phyloP scores from a whole-genome alignment of 1,284 basidiomycete genomes.

The Mycosarcoma maydis region DNA sequence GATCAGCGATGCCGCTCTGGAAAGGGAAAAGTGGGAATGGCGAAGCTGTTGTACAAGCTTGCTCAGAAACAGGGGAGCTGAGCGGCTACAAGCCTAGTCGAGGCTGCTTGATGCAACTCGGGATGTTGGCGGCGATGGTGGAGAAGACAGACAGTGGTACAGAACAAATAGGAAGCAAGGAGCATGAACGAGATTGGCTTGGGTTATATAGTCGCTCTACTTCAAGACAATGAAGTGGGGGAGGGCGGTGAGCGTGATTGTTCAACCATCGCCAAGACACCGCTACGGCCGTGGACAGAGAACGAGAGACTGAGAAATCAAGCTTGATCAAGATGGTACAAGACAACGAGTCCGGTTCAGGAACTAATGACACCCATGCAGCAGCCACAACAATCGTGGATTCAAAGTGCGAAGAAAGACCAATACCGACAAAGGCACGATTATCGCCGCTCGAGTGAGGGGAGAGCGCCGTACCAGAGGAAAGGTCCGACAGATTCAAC shows the following conservation, averaged over 20 bases:
- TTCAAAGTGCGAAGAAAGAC: background rate
- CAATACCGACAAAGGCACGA: background rate
- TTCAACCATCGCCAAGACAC: no score
- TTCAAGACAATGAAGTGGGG: background rate
- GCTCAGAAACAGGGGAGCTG: background rate
- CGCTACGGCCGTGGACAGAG: no score
- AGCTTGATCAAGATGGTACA: constrained; percentile 1
- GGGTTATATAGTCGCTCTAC: background rate
- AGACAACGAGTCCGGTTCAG: constrained; percentile 1
- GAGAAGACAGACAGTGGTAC: background rate
- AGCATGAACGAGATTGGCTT: background rate
- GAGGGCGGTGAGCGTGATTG: no score
- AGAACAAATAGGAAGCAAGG: background rate
- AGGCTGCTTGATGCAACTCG: background rate
- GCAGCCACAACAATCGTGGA: background rate
- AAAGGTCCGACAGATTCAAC: constrained; percentile 5
- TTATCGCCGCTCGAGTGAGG: background rate
- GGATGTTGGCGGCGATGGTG: background rate
- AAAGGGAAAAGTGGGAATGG: background rate
- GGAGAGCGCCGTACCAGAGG: no score
- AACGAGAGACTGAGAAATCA: background rate
- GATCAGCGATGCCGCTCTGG: background rate
- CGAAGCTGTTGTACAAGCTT: background rate
- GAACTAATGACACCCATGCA: background rate
- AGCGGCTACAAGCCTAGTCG: background rate